phyloP scores from a whole-genome alignment of 805 yeast species.

The Maudiozyma bulderi region DNA sequence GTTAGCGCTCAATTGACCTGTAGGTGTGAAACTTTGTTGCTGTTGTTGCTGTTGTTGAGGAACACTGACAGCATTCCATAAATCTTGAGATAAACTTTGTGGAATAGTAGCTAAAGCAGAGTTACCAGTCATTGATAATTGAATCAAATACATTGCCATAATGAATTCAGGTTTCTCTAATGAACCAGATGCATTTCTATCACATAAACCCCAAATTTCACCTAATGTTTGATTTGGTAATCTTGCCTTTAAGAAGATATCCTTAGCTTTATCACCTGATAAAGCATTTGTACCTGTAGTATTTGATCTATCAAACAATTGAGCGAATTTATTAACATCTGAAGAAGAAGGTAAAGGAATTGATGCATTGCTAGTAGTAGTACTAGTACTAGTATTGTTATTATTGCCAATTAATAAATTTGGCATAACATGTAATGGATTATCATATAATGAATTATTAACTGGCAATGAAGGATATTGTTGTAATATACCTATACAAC shows the following conservation, averaged over 20 bases:
- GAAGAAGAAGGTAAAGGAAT: constrained; percentile 46
- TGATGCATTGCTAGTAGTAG: constrained; percentile 7
- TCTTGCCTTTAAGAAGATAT: constrained; percentile 80
- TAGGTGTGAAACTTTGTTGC: constrained; percentile 5
- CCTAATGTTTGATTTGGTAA: constrained; percentile 70
- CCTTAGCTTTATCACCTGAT: constrained; percentile 72
- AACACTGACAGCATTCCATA: constrained; percentile 31
- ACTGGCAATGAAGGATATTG: constrained; percentile 42
- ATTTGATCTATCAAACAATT: constrained; percentile 57
- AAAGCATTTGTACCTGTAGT: constrained; percentile 39
- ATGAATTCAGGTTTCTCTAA: constrained; percentile 69
- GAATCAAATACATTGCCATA: constrained; percentile 92
- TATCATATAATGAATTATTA: constrained; percentile 33
- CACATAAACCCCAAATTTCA: constrained; percentile 83
- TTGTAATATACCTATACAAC: constrained; percentile 85
- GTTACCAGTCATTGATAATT: constrained; percentile 49
- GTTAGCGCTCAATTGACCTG: constrained; percentile 17
- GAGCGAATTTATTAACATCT: constrained; percentile 58
- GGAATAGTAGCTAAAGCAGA: constrained; percentile 54
- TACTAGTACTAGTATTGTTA: constrained; percentile 6
- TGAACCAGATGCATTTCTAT: constrained; percentile 62
- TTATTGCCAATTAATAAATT: constrained; percentile 20
- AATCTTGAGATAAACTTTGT: constrained; percentile 32
- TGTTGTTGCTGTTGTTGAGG: constrained; percentile 10
- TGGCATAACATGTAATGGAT: constrained; percentile 24